Evolutionary conservation across 371 early-diverging fungal genomes (phyloP).

Genomic region (Smittium mucronatum): DNA sequence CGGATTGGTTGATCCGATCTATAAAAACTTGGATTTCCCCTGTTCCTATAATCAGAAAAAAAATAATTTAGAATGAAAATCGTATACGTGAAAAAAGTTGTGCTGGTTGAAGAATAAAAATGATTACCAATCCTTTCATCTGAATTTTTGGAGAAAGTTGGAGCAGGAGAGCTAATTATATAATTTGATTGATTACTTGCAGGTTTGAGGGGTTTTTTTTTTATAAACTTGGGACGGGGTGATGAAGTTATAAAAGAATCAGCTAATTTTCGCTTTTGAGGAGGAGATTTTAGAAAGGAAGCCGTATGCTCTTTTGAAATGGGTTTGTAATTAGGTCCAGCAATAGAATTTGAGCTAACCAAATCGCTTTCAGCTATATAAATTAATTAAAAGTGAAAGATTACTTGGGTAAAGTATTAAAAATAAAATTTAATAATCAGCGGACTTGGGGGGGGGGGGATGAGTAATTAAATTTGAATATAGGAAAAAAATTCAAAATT

Average conservation of each 20-base stretch:
- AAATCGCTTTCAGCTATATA: neutral
- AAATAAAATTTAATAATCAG: neutral
- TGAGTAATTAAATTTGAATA: neutral
- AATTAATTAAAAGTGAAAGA: neutral
- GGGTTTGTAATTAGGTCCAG: neutral
- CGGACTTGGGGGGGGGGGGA: neutral
- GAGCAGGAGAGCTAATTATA: neutral
- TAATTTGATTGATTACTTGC: neutral
- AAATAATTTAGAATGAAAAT: neutral
- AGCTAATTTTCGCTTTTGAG: neutral
- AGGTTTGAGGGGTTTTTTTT: neutral
- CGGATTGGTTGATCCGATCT: neutral
- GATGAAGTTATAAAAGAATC: neutral
- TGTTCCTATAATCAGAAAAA: neutral
- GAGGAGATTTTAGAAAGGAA: neutral
- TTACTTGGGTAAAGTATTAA: neutral
- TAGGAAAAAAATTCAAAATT: neutral
- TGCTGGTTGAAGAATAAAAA: neutral
- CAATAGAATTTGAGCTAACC: neutral
- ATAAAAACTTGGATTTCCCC: neutral
- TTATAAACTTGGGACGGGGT: neutral
- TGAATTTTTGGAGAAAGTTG: neutral
- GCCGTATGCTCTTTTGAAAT: neutral
- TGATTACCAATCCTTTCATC: neutral
- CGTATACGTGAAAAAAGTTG: neutral